Base-by-base conservation (phyloP, 345 rosid genomes). In the Geranium brycei region DNA sequence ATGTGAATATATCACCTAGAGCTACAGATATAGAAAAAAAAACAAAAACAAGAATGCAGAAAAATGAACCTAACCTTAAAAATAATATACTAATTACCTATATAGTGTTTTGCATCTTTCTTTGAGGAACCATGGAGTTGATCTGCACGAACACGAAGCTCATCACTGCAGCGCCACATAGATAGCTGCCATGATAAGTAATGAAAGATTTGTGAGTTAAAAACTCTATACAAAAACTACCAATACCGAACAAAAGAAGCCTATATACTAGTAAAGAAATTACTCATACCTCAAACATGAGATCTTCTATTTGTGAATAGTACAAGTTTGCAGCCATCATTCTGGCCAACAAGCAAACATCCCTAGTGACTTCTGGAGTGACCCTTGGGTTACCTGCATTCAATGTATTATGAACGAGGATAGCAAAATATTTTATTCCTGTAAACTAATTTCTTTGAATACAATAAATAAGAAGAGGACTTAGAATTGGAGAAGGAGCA, bases 321-420 rank as follows among this genome's bases (percentile, higher is more conserved):
- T 93, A 93, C 69, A 93, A 67, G 79, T 93, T 93, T 67, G 96
- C 97, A 31, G 99, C 99, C 99, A 90, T 93, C 99, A 93, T 86
- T 80, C 99, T 85, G 16, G 99, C 96, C 66, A 93, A 71, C 58
- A 93, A 83, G 80, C 99, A 93, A 14, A 93, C 97, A 72, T 93
- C 99, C 77, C 99, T 86, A 12, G 97, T 93, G 58, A 93, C 97
- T 71, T 93, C 99, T 69, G 99, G 95, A 68, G 97, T 93, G 70
- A 93, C 99, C 72, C 97, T 71, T n/a, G 99, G 99, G 69, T 93
- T 93, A 65, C 99, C 98, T 92, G 77, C 63, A 73, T 59, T 51
- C 51, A 31, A 63, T 11, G 63, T 51, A 1, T 56, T 31, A 28
- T 13, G 59, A 4, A 31, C 58, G 15, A 47, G 53, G 53, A 35